Base-by-base conservation (phyloP, 176 grass and related monocot genomes). In the Oryza glumipatula region DNA sequence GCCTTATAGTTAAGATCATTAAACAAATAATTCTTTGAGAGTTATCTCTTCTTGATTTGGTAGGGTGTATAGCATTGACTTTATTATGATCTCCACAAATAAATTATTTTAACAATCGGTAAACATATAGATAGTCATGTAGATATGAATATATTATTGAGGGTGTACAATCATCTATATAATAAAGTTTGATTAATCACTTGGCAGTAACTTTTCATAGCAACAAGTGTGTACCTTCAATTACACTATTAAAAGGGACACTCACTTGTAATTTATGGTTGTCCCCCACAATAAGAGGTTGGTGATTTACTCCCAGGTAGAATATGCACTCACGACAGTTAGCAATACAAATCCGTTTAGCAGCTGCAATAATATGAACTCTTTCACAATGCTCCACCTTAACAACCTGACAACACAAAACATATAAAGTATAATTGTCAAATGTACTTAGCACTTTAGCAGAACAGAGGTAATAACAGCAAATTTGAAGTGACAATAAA, bases 321-420 rank as follows among this genome's bases (percentile, higher is more conserved):
- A 99, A 99, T 43, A 95, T 80, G 82, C 96, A 99, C 65, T 99
- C 96, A 5, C 91, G 96, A 45, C 94, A 99, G 74, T 99, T 99
- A 47, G 94, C 96, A 73, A 99, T 96, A 78, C 86, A 99, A 82
- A 99, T 96, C 67, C 86, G 81, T 76, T 96, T 96, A 44, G 96
- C 77, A 89, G 96, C 96, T 91, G 91, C 84, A 36, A 99, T 90
- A 80, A 99, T 88, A 73, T 99, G 94, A 67, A 99, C 90, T 89
- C 96, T 96, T 92, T 99, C 91, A 76, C 94, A 99, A 89, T 99
- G 96, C 86, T 99, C 96, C 68, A 99, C 90, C 77, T 94, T 99
- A 75, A 99, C 79, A 83, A 89, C 88, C 94, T 99, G 84, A 76
- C 70, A 80, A 83, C 43, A 87, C 9, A 17, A 85, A 82, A 74